Evolutionary conservation across 352 stramenopile species (phyloP).

Genomic region (Phytophthora syringae): DNA sequence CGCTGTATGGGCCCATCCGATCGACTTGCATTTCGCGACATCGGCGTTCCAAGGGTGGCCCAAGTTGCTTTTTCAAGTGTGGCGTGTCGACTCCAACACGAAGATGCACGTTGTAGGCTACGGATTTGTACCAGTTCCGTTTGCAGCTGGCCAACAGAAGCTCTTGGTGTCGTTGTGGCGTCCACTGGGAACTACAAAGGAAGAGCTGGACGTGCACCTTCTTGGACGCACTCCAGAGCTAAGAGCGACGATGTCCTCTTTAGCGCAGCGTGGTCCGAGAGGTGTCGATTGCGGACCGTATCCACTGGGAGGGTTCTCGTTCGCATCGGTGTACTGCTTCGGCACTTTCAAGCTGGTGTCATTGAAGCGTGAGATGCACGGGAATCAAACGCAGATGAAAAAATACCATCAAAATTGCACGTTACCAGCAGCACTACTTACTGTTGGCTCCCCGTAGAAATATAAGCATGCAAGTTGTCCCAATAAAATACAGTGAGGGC

Average conservation of each 20-base stretch:
- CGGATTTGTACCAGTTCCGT: conserved; percentile 65
- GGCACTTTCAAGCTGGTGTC: conserved; percentile 50
- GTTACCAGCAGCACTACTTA: conserved; percentile 18
- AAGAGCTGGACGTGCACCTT: conserved; percentile 57
- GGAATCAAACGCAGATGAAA: background rate
- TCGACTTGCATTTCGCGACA: conserved; percentile 72
- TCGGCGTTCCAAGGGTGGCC: conserved; percentile 69
- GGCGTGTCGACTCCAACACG: conserved; percentile 57
- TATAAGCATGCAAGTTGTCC: conserved; percentile 19
- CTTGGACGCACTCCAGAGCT: conserved; percentile 65
- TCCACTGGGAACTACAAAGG: conserved; percentile 55
- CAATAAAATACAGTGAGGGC: conserved; percentile 25
- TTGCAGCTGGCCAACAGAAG: conserved; percentile 53
- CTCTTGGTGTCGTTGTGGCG: conserved; percentile 63
- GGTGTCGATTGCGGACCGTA: conserved; percentile 69
- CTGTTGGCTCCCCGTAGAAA: conserved; percentile 9
- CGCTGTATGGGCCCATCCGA: conserved; percentile 66
- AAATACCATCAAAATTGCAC: conserved; percentile 7
- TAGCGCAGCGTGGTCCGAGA: conserved; percentile 58
- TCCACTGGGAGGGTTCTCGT: conserved; percentile 62
- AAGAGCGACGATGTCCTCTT: conserved; percentile 66
- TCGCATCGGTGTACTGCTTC: conserved; percentile 53
- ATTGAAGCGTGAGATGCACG: conserved; percentile 19
- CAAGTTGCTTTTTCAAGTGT: conserved; percentile 71
- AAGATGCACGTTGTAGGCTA: conserved; percentile 60